Evolutionary conservation across 2,329 filamentous ascomycete species (phyloP).

Genomic region (Diaporthe vexans): DNA sequence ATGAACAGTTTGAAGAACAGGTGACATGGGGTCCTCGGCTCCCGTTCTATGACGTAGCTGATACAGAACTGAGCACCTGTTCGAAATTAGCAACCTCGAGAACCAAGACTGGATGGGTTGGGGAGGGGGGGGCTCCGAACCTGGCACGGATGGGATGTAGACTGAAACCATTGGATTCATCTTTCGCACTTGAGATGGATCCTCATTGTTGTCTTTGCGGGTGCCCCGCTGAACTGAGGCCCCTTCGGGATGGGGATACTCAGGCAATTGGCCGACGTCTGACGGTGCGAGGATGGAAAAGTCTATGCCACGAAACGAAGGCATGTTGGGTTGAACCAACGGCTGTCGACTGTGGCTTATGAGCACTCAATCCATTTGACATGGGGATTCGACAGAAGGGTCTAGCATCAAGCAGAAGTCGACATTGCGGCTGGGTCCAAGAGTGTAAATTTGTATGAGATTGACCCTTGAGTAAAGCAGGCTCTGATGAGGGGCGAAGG

Average conservation of each 20-base stretch:
- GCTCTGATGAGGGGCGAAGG: background rate
- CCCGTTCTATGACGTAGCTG: constrained; percentile 59
- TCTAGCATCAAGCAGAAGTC: background rate
- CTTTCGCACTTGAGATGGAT: constrained; percentile 50
- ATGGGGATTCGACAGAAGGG: background rate
- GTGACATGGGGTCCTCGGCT: constrained; percentile 53
- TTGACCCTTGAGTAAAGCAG: background rate
- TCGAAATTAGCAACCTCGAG: background rate
- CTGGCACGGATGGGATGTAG: constrained; percentile 69
- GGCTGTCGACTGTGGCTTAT: background rate
- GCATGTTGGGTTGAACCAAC: constrained; percentile 56
- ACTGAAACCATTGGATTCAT: constrained; percentile 63
- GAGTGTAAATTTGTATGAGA: background rate
- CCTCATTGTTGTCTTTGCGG: constrained; percentile 45
- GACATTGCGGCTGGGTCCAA: background rate
- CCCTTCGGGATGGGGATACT: constrained; percentile 69
- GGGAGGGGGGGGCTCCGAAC: constrained; percentile 49
- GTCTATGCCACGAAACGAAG: constrained; percentile 63
- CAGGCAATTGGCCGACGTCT: constrained; percentile 57
- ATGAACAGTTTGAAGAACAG: constrained; percentile 69
- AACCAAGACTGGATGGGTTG: background rate
- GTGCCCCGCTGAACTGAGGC: constrained; percentile 57
- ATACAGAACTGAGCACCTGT: constrained; percentile 67
- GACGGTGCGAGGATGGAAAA: constrained; percentile 58
- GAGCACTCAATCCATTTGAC: background rate